Evolutionary conservation across 805 yeast species (phyloP), one percentile per base, ranked within the genome.

Genomic region (Komagataella populi): DNA sequence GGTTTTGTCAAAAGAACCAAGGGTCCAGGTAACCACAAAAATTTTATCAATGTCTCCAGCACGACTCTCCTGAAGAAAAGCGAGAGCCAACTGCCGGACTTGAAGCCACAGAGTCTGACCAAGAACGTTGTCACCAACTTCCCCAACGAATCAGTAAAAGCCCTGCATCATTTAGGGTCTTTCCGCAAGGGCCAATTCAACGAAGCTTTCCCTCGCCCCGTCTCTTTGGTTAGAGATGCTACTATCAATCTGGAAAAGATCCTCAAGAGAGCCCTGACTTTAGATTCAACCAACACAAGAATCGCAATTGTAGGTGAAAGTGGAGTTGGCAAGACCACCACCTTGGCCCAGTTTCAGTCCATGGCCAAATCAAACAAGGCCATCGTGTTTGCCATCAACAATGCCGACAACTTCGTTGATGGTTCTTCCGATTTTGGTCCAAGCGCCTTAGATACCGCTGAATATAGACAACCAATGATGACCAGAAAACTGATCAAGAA

Each of bases 281-380:
- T 69, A 0, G 60, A 74, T 0, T 63, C 75, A 0, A 58, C 57
- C 12, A 56, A 65, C 10, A 83, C 80, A 60, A 72, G 83, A 57
- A 58, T 75, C 30, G 69, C 81, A 30, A 54, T 87, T n/a, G 63
- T 77, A 18, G 96, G 96, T 46, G 81, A 76, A 51, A 67, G 77
- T 47, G 96, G 96, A 49, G 73, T 77, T 8, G 97, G 97, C 6
- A 90, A 89, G 69, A 77, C 91, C 3, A 78, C 87, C 0, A 60
- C 83, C 44, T 59, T 89, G 48, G 65, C 90, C 0, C 96, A 89
- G 64, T 71, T 82, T 1, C 83, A 83, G 46, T 78, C 84, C 0
- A 64, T 85, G 48, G 74, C 80, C 3, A 61, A 67, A 7, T 59
- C 71, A 39, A 61, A 66, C 36, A 64, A 70, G 16, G 65, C 74